These are phyloP conservation scores for Alternaria novae-zelandiae DNA, from an alignment of 2,329 filamentous ascomycete genomes.

Conservation along the genomic window DNA sequence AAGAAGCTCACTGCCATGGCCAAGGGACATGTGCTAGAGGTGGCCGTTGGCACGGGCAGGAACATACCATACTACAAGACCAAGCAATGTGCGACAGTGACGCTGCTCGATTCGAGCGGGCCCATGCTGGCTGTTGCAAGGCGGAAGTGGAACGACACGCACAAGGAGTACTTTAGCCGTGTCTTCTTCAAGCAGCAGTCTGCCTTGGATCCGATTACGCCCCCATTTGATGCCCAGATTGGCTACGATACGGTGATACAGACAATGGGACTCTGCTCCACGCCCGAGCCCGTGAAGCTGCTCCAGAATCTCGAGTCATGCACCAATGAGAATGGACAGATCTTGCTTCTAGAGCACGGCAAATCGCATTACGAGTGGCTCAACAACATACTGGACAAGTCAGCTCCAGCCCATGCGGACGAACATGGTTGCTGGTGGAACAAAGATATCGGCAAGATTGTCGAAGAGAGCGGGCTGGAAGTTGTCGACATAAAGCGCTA, in stretches of 20 bases:
- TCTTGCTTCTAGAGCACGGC: constrained; percentile 59
- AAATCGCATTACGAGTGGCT: constrained; percentile 56
- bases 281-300: constrained; percentile 52
- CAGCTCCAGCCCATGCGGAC: constrained; percentile 56
- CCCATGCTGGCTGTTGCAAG: constrained; percentile 57
- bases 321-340: constrained; percentile 52
- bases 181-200: constrained; percentile 54
- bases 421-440: constrained; percentile 61
- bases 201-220: constrained; percentile 52
- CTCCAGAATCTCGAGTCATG: constrained; percentile 53
- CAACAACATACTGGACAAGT: constrained; percentile 54
- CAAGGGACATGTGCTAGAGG: constrained; percentile 57
- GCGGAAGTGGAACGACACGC: constrained; percentile 56
- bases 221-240: constrained; percentile 49
- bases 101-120: constrained; percentile 55
- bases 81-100: constrained; percentile 52
- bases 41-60: constrained; percentile 57
- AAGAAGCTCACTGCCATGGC: constrained; percentile 50
- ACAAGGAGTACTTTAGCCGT: constrained; percentile 46
- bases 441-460: constrained; percentile 58
- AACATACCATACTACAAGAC: constrained; percentile 55
- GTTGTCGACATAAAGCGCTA: constrained; percentile 54
- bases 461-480: constrained; percentile 56
- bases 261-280: constrained; percentile 60
- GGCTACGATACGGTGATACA: constrained; percentile 59